These are phyloP conservation scores for Taphrina flavorubra DNA, from an alignment of 1,139 yeast species.

Conservation along the genomic window DNA sequence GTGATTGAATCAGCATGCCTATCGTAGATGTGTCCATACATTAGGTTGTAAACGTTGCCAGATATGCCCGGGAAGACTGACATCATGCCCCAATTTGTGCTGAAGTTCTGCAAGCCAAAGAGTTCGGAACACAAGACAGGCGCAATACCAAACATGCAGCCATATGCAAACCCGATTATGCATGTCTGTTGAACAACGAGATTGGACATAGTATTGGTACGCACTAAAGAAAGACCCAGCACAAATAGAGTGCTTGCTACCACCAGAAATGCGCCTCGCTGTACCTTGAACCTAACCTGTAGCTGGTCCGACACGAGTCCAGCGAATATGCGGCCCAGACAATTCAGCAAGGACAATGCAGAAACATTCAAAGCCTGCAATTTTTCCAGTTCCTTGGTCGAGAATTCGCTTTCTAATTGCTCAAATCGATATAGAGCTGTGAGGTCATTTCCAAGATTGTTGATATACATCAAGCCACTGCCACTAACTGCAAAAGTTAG, in stretches of 20 bases:
- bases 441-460: slow-evolving; percentile 36
- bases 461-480: slow-evolving; percentile 72
- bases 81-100: slow-evolving; percentile 80
- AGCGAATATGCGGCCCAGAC: slow-evolving; percentile 68
- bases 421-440: slow-evolving; percentile 26
- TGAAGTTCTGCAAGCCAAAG: slow-evolving; percentile 73
- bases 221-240: slow-evolving; percentile 53
- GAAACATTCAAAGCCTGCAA: slow-evolving; percentile 77
- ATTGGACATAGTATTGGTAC: slow-evolving; percentile 51
- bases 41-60: slow-evolving; percentile 52
- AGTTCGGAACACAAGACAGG: slow-evolving; percentile 80
- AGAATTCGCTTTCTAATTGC: background rate
- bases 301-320: slow-evolving; percentile 72
- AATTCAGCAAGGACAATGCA: slow-evolving; percentile 68
- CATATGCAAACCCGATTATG: slow-evolving; percentile 76
- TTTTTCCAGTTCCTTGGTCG: slow-evolving; percentile 49
- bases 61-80: slow-evolving; percentile 50
- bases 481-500: slow-evolving; percentile 58
- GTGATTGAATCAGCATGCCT: slow-evolving; percentile 37
- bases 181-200: slow-evolving; percentile 62
- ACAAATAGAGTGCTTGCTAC: slow-evolving; percentile 58
- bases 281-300: slow-evolving; percentile 59
- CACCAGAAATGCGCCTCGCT: slow-evolving; percentile 71
- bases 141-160: slow-evolving; percentile 76
- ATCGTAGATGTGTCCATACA: slow-evolving; percentile 53